Evolutionary conservation across 306 rosid species (phyloP).

Genomic region (Castanospermum australe): DNA sequence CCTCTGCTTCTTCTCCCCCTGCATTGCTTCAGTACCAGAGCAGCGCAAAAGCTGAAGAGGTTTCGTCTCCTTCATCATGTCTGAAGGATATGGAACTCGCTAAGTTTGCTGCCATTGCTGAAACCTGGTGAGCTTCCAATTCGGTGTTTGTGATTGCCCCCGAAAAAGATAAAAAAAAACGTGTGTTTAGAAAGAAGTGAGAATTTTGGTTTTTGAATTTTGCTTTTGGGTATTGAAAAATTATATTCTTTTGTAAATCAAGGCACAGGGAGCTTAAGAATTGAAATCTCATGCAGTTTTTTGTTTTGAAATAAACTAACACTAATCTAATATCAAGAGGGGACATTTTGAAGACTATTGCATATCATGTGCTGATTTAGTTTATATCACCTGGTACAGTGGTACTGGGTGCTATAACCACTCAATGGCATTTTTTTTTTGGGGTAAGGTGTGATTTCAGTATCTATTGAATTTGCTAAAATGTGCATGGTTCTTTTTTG

Average conservation of each 20-base stretch:
- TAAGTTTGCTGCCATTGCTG: constrained; percentile 74
- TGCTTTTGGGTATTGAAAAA: not conserved
- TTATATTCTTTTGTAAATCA: not conserved
- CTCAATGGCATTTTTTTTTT: not conserved
- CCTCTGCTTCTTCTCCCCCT: constrained; percentile 30
- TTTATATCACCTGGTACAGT: not conserved
- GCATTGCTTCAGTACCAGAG: constrained; percentile 12
- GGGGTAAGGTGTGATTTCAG: not conserved
- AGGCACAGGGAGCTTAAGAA: not conserved
- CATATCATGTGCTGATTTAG: not conserved
- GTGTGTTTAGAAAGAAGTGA: not conserved
- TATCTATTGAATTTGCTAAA: not conserved
- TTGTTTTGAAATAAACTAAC: not conserved
- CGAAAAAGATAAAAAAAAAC: not conserved
- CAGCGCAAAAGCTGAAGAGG: not conserved
- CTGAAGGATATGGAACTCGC: constrained; percentile 63
- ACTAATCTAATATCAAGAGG: not conserved
- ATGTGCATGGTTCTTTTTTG: not conserved
- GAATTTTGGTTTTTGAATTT: constrained; percentile 2
- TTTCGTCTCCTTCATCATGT: constrained; percentile 51
- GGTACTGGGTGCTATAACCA: not conserved
- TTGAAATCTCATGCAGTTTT: not conserved
- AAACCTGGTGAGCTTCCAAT: constrained; percentile 57
- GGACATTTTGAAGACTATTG: too few species aligned
- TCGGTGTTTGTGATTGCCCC: not conserved